Conservation (phyloP, 495 filamentous ascomycete genomes). For the Extremus antarcticus region DNA sequence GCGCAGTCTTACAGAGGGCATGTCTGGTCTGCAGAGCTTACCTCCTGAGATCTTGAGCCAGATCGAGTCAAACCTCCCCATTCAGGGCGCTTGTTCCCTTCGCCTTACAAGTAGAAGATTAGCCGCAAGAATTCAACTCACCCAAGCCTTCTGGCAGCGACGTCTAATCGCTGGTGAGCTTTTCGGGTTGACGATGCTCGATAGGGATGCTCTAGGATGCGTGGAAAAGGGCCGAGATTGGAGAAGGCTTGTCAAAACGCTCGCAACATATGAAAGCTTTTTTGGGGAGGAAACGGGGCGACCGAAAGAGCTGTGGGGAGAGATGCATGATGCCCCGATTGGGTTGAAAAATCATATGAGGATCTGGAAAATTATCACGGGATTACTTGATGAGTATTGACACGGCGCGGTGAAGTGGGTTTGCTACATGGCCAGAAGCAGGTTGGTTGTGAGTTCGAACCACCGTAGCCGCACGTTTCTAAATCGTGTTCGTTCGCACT, state of each 20-base stretch:
- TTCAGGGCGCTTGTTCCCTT: neutral
- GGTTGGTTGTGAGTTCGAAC: no score
- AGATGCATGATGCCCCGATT: neutral
- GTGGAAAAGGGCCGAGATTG: neutral
- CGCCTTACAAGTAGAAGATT: neutral
- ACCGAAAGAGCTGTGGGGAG: neutral
- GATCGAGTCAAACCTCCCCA: neutral
- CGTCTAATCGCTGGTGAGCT: neutral
- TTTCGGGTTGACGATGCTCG: neutral
- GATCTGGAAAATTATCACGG: neutral
- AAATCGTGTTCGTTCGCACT: no score
- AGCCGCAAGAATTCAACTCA: neutral
- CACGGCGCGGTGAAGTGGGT: no score
- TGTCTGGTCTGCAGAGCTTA: neutral
- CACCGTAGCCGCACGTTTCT: no score
- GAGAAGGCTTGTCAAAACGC: neutral
- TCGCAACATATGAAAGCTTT: neutral
- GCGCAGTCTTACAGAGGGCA: neutral
- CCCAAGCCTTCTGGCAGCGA: neutral
- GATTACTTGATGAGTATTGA: neutral
- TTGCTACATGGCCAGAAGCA: no score
- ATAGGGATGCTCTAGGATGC: neutral
- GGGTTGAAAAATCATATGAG: neutral
- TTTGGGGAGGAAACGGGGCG: neutral
- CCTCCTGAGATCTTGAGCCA: neutral